These are phyloP conservation scores for Coniochaeta ligniaria DNA, from an alignment of 2,329 filamentous ascomycete species.

Conservation along the genomic window DNA sequence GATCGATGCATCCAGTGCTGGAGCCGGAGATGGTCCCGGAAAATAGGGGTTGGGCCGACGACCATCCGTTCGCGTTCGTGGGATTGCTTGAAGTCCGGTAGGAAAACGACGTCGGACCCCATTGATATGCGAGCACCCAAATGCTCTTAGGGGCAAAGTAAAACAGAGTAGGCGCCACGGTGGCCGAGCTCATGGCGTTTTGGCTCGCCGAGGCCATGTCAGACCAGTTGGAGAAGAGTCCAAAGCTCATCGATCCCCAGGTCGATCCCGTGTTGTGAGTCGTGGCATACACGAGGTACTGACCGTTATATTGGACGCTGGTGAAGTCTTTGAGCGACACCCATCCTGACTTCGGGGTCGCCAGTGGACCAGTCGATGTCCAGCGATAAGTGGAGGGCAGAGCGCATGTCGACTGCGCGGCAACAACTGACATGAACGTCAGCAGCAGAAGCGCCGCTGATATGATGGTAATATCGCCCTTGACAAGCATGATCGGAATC, in stretches of 20 bases:
- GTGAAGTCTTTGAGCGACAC: conserved; percentile 58
- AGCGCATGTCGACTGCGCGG: conserved; percentile 24
- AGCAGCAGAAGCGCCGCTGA: neutral
- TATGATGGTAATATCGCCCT: neutral
- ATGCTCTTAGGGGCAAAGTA: conserved; percentile 52
- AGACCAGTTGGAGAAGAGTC: conserved; percentile 43
- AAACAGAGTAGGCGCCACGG: conserved; percentile 57
- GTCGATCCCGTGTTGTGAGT: conserved; percentile 30
- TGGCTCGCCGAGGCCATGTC: conserved; percentile 44
- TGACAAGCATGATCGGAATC: neutral
- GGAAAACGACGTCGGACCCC: conserved; percentile 51
- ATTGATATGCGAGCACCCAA: conserved; percentile 62
- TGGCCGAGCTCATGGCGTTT: conserved; percentile 35
- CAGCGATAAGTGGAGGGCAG: conserved; percentile 50
- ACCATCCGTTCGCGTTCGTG: conserved; percentile 51
- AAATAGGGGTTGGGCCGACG: conserved; percentile 45
- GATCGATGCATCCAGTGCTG: conserved; percentile 51
- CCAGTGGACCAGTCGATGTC: conserved; percentile 43
- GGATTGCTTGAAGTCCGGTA: conserved; percentile 54
- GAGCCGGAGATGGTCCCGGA: conserved; percentile 43
- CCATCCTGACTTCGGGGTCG: conserved; percentile 45
- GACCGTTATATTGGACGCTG: conserved; percentile 42
- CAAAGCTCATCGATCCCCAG: conserved; percentile 55
- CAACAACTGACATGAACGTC: neutral
- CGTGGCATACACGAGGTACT: conserved; percentile 55